phyloP scores from a whole-genome alignment of 139 green algal species.

The Micractinium conductrix region DNA sequence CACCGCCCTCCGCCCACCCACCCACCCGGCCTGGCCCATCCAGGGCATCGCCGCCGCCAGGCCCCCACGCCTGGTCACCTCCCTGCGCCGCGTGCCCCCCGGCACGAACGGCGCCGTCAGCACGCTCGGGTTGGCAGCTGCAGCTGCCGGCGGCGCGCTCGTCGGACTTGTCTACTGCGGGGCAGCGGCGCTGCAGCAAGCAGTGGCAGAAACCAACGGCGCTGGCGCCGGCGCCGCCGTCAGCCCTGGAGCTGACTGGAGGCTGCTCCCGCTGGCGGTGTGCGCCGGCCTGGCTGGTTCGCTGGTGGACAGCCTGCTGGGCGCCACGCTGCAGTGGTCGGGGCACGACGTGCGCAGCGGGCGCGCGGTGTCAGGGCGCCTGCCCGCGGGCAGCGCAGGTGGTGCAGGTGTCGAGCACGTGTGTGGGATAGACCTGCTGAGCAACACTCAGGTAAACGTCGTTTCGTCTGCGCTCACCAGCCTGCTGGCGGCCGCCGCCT shows the following conservation, averaged over 20 bases:
- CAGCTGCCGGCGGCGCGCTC: conserved; percentile 77
- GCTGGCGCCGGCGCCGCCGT: neutral
- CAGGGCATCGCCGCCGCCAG: conserved; percentile 75
- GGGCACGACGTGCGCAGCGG: conserved; percentile 61
- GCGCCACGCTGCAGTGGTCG: conserved; percentile 93
- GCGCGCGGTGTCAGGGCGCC: conserved; percentile 57
- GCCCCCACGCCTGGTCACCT: conserved; percentile 87
- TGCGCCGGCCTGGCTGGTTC: conserved; percentile 81
- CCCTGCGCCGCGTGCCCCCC: conserved; percentile 60
- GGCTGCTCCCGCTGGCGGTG: conserved; percentile 49
- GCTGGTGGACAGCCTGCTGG: conserved; percentile 92
- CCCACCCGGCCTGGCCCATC: no score
- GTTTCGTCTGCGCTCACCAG: conserved; percentile 6
- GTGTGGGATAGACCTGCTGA: conserved; percentile 45
- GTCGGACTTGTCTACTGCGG: conserved; percentile 71
- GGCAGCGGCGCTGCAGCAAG: neutral
- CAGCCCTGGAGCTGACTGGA: neutral
- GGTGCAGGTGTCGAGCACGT: conserved; percentile 55
- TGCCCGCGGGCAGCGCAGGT: neutral
- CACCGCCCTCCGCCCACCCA: no score
- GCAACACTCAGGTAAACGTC: conserved; percentile 50
- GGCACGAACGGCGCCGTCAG: conserved; percentile 93
- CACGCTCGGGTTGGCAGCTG: conserved; percentile 71
- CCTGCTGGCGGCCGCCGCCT: neutral
- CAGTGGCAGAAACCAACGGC: neutral